Percentiles rank a stretch among this genome's conserved stretches.
Evolutionary conservation across 2,329 filamentous ascomycete genomes (phyloP).

Genomic region (Colletotrichum sp.): DNA sequence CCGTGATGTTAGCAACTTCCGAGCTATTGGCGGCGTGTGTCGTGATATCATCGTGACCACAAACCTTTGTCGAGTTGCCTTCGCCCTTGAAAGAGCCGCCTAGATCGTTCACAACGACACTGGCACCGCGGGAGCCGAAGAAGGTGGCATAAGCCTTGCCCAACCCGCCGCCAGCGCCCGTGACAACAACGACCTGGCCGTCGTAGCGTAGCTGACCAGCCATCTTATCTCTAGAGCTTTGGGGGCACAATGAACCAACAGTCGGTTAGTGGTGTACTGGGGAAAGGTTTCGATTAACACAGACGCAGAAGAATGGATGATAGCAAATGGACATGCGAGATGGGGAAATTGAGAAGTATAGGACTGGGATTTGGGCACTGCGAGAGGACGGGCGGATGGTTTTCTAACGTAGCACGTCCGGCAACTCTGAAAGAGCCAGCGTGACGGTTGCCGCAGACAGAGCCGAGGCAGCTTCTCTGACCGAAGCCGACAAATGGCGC

Average conservation of each 20-base stretch:
- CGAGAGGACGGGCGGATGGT: background rate
- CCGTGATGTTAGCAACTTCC: conserved; percentile 24
- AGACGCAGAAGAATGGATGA: background rate
- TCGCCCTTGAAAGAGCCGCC: conserved; percentile 94
- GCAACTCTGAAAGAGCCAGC: conserved; percentile 8
- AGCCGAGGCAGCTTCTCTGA: conserved; percentile 23
- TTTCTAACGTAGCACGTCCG: conserved; percentile 11
- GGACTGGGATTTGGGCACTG: background rate
- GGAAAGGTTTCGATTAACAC: background rate
- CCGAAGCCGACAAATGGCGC: conserved; percentile 19
- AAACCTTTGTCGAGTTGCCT: conserved; percentile 83
- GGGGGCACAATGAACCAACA: background rate
- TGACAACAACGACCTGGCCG: conserved; percentile 83
- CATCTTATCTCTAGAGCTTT: conserved; percentile 54
- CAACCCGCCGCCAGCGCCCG: conserved; percentile 79
- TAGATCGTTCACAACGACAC: conserved; percentile 95
- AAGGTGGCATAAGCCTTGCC: conserved; percentile 86
- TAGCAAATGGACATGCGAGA: background rate
- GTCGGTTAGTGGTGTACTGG: background rate
- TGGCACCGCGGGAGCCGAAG: conserved; percentile 90
- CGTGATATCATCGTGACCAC: background rate
- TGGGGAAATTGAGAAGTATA: background rate
- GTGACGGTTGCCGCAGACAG: conserved; percentile 14
- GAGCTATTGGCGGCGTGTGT: background rate
- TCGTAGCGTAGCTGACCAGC: conserved; percentile 77